Base-by-base conservation (phyloP, 2,329 filamentous ascomycete species). In the Colletotrichum chrysophilum region DNA sequence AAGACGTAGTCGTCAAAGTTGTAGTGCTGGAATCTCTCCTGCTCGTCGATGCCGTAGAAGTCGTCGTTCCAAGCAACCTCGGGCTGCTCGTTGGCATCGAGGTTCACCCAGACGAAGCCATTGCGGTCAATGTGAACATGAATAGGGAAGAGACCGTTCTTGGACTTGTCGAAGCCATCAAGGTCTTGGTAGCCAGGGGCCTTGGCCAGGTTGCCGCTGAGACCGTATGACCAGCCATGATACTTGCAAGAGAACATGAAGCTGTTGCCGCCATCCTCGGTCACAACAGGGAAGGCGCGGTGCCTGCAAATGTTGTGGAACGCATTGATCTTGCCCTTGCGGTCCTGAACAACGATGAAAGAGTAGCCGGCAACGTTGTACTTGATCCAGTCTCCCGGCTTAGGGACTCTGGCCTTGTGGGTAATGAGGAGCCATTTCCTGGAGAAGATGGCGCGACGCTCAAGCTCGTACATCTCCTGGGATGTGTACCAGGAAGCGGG, bases 261-360 rank as follows among this genome's bases (percentile, higher is more conserved):
- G 64, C 87, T 87, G 56, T 86, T 86, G 4, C 91, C 91, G 12
- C 86, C 82, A 4, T 88, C 85, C 58, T 87, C 86, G 5, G 85
- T 86, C 10, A 91, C 89, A 10, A 93, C 87, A 0, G 90, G 89
- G 79, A 89, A 93, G 26, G 91, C 91, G 8, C 91, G 86, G 80
- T 93, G 91, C 3, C 91, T 84, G 82, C 91, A 93, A 43, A 92
- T 86, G 79, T 93, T 93, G 83, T 93, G 91, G 80, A 93, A 92
- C 18, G 87, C 91, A 73, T 90, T 89, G 81, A 92, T 88, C 7
- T 86, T 86, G 12, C 87, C 87, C 10, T 88, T 83, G 30, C 88
- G 86, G 79, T 91, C 89, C 18, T 83, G 83, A 68, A 86, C 84
- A 13, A 92, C 81, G 78, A 92, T 83, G 80, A 93, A 90, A 28